A percentile compares a stretch with the other conserved stretches of the same genome.
These are phyloP conservation scores for Cucurbitaria berberidis DNA, from an alignment of 2,329 filamentous ascomycete genomes.

Conservation along the genomic window DNA sequence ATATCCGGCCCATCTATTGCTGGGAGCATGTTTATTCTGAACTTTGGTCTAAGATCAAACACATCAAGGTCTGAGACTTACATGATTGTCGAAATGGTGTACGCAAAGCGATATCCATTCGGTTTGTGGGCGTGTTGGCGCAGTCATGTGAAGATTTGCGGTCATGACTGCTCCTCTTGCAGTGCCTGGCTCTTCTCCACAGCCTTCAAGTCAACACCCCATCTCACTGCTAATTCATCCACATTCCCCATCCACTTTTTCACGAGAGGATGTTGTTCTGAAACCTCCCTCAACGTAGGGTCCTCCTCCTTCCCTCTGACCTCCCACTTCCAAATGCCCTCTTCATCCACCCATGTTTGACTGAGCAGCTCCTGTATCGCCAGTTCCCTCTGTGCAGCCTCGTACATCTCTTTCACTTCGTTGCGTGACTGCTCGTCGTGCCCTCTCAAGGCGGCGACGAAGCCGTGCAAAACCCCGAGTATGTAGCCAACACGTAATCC, in stretches of 20 bases:
- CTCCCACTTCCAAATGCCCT: constrained; percentile 74
- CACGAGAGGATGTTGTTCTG: constrained; percentile 70
- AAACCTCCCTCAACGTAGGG: constrained; percentile 56
- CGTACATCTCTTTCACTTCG: constrained; percentile 41
- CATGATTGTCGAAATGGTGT: not conserved
- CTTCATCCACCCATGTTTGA: constrained; percentile 68
- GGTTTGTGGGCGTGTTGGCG: no score
- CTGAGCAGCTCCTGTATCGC: constrained; percentile 68
- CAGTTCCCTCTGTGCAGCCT: constrained; percentile 64
- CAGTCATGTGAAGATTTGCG: no score
- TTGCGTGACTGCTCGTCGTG: constrained; percentile 32
- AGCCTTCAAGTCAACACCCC: constrained; percentile 48
- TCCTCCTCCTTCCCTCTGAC: constrained; percentile 51
- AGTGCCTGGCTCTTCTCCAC: constrained; percentile 45
- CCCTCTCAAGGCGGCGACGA: constrained; percentile 59
- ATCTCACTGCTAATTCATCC: constrained; percentile 51
- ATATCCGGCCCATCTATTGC: not conserved
- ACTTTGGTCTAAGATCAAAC: no score
- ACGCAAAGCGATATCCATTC: not conserved
- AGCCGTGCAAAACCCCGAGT: constrained; percentile 77
- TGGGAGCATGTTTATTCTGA: no score
- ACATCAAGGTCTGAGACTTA: not conserved
- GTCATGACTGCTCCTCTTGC: constrained; percentile 41
- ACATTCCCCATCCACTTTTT: constrained; percentile 64
- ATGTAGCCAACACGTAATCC: constrained; percentile 76